Conservation (phyloP, 768 basidiomycete genomes). For the Naganishia friedmannii region DNA sequence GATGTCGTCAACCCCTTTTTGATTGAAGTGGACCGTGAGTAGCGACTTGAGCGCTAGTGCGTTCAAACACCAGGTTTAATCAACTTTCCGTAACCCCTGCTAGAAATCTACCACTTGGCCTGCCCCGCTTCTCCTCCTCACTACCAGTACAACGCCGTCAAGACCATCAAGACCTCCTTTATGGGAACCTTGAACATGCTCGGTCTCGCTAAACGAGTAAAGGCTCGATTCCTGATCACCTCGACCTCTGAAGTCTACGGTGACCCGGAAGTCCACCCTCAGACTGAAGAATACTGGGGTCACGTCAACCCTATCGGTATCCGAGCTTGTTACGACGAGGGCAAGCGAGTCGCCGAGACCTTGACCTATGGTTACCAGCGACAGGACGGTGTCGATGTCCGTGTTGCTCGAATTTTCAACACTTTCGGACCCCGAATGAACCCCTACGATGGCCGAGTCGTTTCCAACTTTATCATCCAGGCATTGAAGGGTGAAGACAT, state of each 20-base stretch:
- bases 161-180: conserved; percentile 98
- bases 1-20: conserved; percentile 96
- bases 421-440: conserved; percentile 62
- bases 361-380: conserved; percentile 92
- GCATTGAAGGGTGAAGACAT: conserved; percentile 94
- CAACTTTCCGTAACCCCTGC: conserved; percentile 52
- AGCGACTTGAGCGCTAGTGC: conserved; percentile 53
- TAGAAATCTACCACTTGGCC: conserved; percentile 91
- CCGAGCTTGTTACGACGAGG: conserved; percentile 99
- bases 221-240: conserved; percentile 92
- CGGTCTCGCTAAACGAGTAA: conserved; percentile 92
- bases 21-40: conserved; percentile 83
- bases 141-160: conserved; percentile 96
- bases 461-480: conserved; percentile 98
- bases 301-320: conserved; percentile 98
- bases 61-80: conserved; percentile 20
- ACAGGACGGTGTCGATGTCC: conserved; percentile 91
- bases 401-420: conserved; percentile 98
- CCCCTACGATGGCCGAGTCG: conserved; percentile 92
- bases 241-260: conserved; percentile 99
- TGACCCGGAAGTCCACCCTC: conserved; percentile 96
- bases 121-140: conserved; percentile 96
- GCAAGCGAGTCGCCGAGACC: conserved; percentile 98
- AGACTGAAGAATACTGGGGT: conserved; percentile 95
- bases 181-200: conserved; percentile 99